phyloP scores from a whole-genome alignment of 2,329 filamentous ascomycete species.

The Fusarium sp. region DNA sequence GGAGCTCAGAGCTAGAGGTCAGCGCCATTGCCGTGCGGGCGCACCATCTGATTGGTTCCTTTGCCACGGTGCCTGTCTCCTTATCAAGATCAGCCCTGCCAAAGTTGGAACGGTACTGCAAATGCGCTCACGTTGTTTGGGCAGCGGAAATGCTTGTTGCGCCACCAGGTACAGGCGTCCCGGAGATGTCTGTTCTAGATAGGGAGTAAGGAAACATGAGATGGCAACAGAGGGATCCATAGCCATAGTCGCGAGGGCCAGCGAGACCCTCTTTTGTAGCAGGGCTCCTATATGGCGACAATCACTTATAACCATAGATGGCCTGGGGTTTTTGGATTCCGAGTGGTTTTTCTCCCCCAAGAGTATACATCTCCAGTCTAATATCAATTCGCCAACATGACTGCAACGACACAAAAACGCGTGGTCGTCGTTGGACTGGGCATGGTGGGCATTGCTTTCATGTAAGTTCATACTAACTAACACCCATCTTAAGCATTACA shows the following conservation, averaged over 20 bases:
- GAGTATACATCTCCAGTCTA: neutral
- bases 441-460: slow-evolving; percentile 92
- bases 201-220: slow-evolving; percentile 33
- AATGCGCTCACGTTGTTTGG: slow-evolving; percentile 30
- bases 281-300: slow-evolving; percentile 17
- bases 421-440: slow-evolving; percentile 89
- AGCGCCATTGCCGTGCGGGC: slow-evolving; percentile 1
- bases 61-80: slow-evolving; percentile 21
- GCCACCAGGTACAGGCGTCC: slow-evolving; percentile 16
- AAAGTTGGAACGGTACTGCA: slow-evolving; percentile 14
- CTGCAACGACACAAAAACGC: slow-evolving; percentile 64
- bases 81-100: slow-evolving; percentile 46
- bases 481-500: neutral
- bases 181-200: slow-evolving; percentile 48
- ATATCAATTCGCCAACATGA: slow-evolving; percentile 31
- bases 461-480: slow-evolving; percentile 70
- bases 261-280: slow-evolving; percentile 30
- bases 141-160: slow-evolving; percentile 46
- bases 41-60: slow-evolving; percentile 39
- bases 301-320: slow-evolving; percentile 39
- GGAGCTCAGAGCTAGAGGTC: slow-evolving; percentile 33
- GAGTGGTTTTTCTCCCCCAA: neutral
- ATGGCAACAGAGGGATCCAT: slow-evolving; percentile 21
- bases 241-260: slow-evolving; percentile 18
- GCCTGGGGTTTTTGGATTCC: neutral